Evolutionary conservation across 129 eudicot genomes (phyloP).

Genomic region (Scalesia atractyloides): DNA sequence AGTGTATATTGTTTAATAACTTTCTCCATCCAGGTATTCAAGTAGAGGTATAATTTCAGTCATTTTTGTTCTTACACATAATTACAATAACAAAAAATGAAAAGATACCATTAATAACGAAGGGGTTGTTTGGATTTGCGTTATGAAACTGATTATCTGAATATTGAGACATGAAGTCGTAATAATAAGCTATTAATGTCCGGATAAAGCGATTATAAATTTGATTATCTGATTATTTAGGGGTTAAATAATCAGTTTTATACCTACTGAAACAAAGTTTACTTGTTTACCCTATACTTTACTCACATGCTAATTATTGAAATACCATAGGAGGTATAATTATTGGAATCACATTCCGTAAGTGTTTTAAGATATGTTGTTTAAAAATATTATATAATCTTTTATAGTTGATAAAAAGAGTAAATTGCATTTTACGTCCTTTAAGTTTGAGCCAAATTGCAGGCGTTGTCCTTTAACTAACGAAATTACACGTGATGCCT

Average conservation of each 20-base stretch:
- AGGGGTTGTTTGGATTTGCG: neutral
- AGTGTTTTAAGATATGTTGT: neutral
- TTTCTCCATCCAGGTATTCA: slow-evolving; percentile 74
- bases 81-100: neutral
- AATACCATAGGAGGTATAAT: neutral
- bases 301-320: neutral
- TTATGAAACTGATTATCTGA: neutral
- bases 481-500: too few relatives aligned
- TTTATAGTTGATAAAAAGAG: neutral
- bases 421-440: neutral
- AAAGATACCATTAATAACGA: neutral
- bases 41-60: slow-evolving; percentile 23
- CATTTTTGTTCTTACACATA: slow-evolving; percentile 12
- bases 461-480: too few relatives aligned
- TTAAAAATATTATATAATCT: neutral
- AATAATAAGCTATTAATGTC: neutral
- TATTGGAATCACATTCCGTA: neutral
- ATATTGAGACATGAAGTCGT: neutral
- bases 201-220: neutral
- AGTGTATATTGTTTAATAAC: slow-evolving; percentile 78
- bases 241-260: neutral
- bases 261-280: neutral
- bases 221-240: neutral
- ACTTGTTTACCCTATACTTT: neutral
- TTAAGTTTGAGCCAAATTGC: neutral